These are phyloP conservation scores for Cicer judaicum DNA, from an alignment of 306 rosid species.

Conservation along the genomic window DNA sequence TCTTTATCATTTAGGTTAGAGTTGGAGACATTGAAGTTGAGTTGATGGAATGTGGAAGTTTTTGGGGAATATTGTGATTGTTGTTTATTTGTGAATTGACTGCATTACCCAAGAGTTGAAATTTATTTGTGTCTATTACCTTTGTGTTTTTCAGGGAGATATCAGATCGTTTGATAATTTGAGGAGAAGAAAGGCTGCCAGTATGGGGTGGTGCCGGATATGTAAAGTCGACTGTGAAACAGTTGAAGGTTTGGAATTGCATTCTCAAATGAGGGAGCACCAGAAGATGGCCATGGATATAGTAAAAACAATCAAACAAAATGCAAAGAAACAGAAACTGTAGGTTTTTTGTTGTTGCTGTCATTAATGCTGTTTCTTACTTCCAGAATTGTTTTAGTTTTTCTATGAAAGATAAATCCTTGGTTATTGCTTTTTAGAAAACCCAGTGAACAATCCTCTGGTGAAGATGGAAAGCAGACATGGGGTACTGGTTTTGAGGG, in stretches of 20 bases:
- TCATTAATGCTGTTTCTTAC: constrained; percentile 33
- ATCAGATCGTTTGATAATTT: constrained; percentile 65
- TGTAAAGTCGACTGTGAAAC: constrained; percentile 97
- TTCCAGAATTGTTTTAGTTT: not conserved
- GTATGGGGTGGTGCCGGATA: constrained; percentile 97
- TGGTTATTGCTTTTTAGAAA: constrained; percentile 50
- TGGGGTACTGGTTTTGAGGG: constrained; percentile 60
- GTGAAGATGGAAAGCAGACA: constrained; percentile 68
- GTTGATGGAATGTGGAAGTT: constrained; percentile 28
- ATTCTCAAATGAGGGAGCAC: constrained; percentile 96
- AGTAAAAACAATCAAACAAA: constrained; percentile 86
- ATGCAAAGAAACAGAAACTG: constrained; percentile 82
- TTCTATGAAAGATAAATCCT: constrained; percentile 20
- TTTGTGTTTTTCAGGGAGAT: constrained; percentile 68
- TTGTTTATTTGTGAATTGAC: constrained; percentile 12
- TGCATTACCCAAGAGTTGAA: constrained; percentile 17
- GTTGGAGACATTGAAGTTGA: constrained; percentile 22
- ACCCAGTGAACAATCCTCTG: constrained; percentile 63
- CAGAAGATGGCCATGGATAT: constrained; percentile 94
- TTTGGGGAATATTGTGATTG: constrained; percentile 9
- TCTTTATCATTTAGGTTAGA: constrained; percentile 19
- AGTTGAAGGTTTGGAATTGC: constrained; percentile 93
- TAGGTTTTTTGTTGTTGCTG: constrained; percentile 45
- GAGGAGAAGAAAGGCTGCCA: constrained; percentile 74
- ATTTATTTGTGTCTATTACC: constrained; percentile 3